Percentiles rank a stretch among this genome's conserved stretches.
Conservation (phyloP, 768 basidiomycete genomes). For the Gymnopilus dilepis region DNA sequence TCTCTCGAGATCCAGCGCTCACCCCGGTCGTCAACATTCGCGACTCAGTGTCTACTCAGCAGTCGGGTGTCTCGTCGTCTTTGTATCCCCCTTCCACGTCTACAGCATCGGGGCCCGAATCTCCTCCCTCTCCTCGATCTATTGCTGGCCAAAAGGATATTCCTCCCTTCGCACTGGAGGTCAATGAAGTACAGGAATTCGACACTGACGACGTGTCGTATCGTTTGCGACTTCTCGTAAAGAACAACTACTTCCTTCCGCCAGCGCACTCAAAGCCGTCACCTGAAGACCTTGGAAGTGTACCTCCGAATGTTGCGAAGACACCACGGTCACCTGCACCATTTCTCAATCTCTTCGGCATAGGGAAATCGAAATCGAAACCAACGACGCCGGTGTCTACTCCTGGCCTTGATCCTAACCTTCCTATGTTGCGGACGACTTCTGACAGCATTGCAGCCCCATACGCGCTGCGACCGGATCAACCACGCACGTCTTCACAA, state of each 20-base stretch:
- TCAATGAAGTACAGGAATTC: slow-evolving; percentile 54
- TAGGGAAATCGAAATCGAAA: slow-evolving; percentile 71
- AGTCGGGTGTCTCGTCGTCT: slow-evolving; percentile 75
- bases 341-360: slow-evolving; percentile 75
- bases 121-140: slow-evolving; percentile 66
- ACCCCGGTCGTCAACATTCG: slow-evolving; percentile 49
- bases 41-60: slow-evolving; percentile 65
- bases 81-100: slow-evolving; percentile 78
- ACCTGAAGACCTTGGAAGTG: slow-evolving; percentile 61
- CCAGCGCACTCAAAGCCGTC: slow-evolving; percentile 87
- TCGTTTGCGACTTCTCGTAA: slow-evolving; percentile 81
- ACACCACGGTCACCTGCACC: slow-evolving; percentile 48
- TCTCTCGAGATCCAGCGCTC: slow-evolving; percentile 52
- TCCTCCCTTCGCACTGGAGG: slow-evolving; percentile 54
- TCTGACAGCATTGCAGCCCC: slow-evolving; percentile 65
- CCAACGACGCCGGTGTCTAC: slow-evolving; percentile 51
- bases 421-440: slow-evolving; percentile 64
- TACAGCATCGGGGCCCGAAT: slow-evolving; percentile 65
- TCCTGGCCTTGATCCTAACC: slow-evolving; percentile 40
- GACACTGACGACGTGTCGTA: slow-evolving; percentile 84
- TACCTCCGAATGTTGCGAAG: slow-evolving; percentile 46
- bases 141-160: slow-evolving; percentile 47
- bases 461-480: slow-evolving; percentile 37
- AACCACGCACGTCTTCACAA: slow-evolving; percentile 41
- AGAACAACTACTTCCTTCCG: slow-evolving; percentile 88